These are phyloP conservation scores for Allium sativum DNA, from an alignment of 106 monocot genomes.

Conservation along the genomic window DNA sequence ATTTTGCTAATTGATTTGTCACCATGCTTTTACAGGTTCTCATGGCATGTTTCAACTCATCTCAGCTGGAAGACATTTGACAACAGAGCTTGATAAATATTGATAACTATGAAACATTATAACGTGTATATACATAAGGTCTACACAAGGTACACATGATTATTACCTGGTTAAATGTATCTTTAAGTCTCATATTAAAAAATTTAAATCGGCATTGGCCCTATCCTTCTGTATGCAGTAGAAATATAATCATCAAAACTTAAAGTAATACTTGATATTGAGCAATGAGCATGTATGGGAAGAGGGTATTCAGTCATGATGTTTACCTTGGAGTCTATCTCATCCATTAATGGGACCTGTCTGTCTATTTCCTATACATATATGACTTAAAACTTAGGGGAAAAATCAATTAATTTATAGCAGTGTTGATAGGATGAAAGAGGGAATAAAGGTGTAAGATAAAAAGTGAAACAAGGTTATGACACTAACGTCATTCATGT, in stretches of 20 bases:
- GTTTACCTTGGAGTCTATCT: conserved; percentile 61
- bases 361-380: conserved; percentile 81
- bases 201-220: conserved; percentile 71
- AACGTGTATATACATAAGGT: neutral
- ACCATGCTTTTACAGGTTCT: too few relatives aligned
- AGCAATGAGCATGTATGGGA: too few relatives aligned
- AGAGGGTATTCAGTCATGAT: too few relatives aligned
- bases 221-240: conserved; percentile 42
- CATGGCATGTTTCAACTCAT: conserved; percentile 89
- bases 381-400: neutral
- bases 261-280: too few relatives aligned
- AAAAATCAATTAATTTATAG: neutral
- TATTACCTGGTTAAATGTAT: conserved; percentile 73
- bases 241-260: neutral
- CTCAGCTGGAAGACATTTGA: conserved; percentile 44
- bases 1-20: too few relatives aligned
- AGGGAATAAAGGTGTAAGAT: too few relatives aligned
- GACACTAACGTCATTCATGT: conserved; percentile 84
- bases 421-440: too few relatives aligned
- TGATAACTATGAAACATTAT: too few relatives aligned
- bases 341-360: conserved; percentile 96
- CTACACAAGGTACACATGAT: neutral
- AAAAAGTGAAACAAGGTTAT: neutral
- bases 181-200: conserved; percentile 90
- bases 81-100: too few relatives aligned